A percentile compares a stretch with the other conserved stretches of the same genome.
These are phyloP conservation scores for Coelastrella sp. DNA, from an alignment of 139 green algal species.

Conservation along the genomic window DNA sequence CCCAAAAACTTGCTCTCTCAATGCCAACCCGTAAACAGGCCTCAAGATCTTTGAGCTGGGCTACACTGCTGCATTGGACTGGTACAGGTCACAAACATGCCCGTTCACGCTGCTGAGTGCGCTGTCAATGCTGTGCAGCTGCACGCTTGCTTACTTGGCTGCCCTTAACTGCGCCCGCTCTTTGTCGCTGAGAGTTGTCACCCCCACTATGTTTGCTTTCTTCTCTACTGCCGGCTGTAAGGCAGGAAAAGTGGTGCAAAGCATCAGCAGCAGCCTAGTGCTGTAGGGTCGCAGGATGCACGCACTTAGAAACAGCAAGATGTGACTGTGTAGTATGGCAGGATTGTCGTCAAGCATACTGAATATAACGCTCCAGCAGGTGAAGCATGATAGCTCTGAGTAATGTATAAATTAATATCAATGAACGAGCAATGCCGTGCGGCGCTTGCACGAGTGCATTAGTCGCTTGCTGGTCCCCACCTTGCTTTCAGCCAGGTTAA, in stretches of 20 bases:
- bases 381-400: background rate
- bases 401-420: background rate
- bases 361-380: background rate
- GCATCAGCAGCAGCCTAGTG: background rate
- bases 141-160: slow-evolving; percentile 14
- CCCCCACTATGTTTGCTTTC: slow-evolving; percentile 36
- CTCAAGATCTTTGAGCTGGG: too few relatives aligned
- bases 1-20: too few relatives aligned
- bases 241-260: background rate
- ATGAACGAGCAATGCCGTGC: background rate
- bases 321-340: background rate
- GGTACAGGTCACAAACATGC: too few relatives aligned
- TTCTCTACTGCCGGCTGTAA: slow-evolving; percentile 14
- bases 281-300: background rate
- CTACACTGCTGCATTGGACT: too few relatives aligned
- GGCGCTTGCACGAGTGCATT: background rate
- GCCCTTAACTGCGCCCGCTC: slow-evolving; percentile 24
- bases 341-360: background rate
- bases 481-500: background rate
- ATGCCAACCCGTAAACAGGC: too few relatives aligned
- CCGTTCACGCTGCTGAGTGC: background rate
- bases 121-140: background rate
- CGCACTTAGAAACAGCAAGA: background rate
- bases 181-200: slow-evolving; percentile 18
- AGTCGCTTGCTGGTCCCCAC: background rate